Base-by-base conservation (phyloP, 768 basidiomycete species). In the Rubroboletus pulcherrimus region DNA sequence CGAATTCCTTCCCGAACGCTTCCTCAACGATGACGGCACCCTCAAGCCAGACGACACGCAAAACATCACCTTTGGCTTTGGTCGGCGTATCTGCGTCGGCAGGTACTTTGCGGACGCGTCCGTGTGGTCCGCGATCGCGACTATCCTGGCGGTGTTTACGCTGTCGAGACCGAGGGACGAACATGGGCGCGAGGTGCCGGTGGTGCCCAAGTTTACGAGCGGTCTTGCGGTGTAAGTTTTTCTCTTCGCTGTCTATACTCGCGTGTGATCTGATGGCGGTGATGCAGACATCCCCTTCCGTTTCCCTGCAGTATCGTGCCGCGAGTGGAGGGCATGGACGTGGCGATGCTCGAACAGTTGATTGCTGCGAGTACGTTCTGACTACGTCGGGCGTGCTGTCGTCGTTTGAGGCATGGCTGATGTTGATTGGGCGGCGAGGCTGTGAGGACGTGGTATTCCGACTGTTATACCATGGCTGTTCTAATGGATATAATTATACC, bases 1-100 rank as follows among this genome's bases (percentile, higher is more conserved):
- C 19, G 62, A 60, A 17, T 77, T 77, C 61, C 47, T 54, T n/a
- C 76, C 74, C 1, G 76, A 77, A 48, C 68, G 75, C 3, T 78
- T 78, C 56, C 53, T 77, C 9, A 66, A 75, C 34, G 49, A 44
- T 4, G 59, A 61, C 12, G 62, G 64, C 6, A 55, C 53, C 1
- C 55, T 63, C 43, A 57, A 46, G 30, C 50, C 49, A 0, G 58
- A 64, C 37, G 55, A 56, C 44, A 53, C 39, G 24, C 35, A 54
- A 7, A 42, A 56, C 37, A 54, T 65, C 21, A 47, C 51, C 1
- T 69, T 67, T 33, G 68, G 68, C 2, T 68, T 69, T 41, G 68
- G 64, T 26, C 54, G 66, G 17, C 60, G 66, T 8, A 59, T 70
- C 14, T 69, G 68, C 11, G 59, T 63, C 7, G 68, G 68, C 5